Evolutionary conservation across 2,329 filamentous ascomycete genomes (phyloP).

Genomic region (Fusarium irregulare): DNA sequence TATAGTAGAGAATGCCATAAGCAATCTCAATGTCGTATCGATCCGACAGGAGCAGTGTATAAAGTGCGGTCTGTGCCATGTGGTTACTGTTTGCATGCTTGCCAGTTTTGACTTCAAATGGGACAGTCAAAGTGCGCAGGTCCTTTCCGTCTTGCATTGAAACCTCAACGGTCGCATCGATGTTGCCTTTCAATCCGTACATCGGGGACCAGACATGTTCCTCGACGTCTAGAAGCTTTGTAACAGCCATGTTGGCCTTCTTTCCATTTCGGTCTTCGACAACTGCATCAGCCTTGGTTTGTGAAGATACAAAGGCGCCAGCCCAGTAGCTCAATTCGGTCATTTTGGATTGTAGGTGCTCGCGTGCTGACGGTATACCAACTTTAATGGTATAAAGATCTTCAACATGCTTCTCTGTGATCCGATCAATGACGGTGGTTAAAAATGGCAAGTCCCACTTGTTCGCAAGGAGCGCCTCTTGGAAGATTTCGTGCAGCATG

Average conservation of each 20-base stretch:
- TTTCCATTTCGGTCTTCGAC: slow-evolving; percentile 84
- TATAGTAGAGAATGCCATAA: slow-evolving; percentile 93
- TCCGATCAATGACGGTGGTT: slow-evolving; percentile 71
- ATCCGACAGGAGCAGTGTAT: slow-evolving; percentile 91
- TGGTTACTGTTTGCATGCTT: slow-evolving; percentile 85
- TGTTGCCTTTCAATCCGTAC: slow-evolving; percentile 97
- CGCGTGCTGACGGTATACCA: slow-evolving; percentile 75
- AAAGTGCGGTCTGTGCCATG: slow-evolving; percentile 92
- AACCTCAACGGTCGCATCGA: slow-evolving; percentile 95
- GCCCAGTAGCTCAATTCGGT: slow-evolving; percentile 87
- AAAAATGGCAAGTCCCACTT: slow-evolving; percentile 80
- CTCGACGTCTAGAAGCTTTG: slow-evolving; percentile 94
- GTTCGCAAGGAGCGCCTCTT: slow-evolving; percentile 86
- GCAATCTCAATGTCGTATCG: slow-evolving; percentile 93
- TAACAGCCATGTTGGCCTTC: slow-evolving; percentile 84
- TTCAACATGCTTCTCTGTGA: slow-evolving; percentile 83
- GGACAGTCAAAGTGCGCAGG: slow-evolving; percentile 79
- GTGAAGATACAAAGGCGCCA: slow-evolving; percentile 77
- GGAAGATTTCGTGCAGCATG: slow-evolving; percentile 94
- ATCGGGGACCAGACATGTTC: slow-evolving; percentile 98
- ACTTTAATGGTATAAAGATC: slow-evolving; percentile 90
- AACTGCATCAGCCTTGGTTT: slow-evolving; percentile 75
- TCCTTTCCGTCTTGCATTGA: slow-evolving; percentile 78
- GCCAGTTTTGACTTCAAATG: slow-evolving; percentile 96
- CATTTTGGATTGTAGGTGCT: slow-evolving; percentile 86